Base-by-base conservation (phyloP, 768 basidiomycete genomes). In the Kwoniella sp. region DNA sequence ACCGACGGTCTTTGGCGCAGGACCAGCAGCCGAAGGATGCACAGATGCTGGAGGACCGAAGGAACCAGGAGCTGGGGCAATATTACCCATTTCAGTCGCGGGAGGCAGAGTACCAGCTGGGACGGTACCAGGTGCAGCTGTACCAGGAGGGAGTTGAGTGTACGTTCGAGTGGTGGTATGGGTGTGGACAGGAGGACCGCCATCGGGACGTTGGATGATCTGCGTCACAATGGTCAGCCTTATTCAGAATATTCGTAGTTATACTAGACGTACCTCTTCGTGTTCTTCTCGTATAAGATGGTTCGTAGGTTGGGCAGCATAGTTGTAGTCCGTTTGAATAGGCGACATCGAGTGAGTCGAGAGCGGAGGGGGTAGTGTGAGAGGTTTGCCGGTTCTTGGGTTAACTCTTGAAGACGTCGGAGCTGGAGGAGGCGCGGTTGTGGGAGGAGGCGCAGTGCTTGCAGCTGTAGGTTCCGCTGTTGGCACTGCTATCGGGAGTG, bases 151-250 rank as follows among this genome's bases (percentile, higher is more conserved):
- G 8, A 22, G 56, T 29, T 63, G 60, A 36, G 53, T 57, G 51
- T 72, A 76, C 6, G 68, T 70, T 13, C 72, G 69, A 30, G 74
- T 72, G 15, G 72, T 73, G 3, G 70, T 73, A 33, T 72, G 63
- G 5, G 74, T 76, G 54, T 63, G 57, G 12, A 68, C 29, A n/a
- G 74, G 72, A 19, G 64, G 68, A 19, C 67, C 66, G 27, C 70
- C 74, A 48, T 59, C 57, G 3, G 70, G 68, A 29, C 68, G 72
- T 17, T 70, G 70, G 27, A 76, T 70, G 47, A 73, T 68, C 74
- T 76, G 27, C 5, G n/a, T n/a, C n/a, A n/a, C 17, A 15, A 5
- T 25, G 30, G 51, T 51, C 27, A 44, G 40, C 40, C 40, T 10
- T 44, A 6, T 9, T 44, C 40, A 4, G 8, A 29, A n/a, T 27